Evolutionary conservation across 371 early-diverging fungal species (phyloP).

Genomic region (Mortierella sp.): DNA sequence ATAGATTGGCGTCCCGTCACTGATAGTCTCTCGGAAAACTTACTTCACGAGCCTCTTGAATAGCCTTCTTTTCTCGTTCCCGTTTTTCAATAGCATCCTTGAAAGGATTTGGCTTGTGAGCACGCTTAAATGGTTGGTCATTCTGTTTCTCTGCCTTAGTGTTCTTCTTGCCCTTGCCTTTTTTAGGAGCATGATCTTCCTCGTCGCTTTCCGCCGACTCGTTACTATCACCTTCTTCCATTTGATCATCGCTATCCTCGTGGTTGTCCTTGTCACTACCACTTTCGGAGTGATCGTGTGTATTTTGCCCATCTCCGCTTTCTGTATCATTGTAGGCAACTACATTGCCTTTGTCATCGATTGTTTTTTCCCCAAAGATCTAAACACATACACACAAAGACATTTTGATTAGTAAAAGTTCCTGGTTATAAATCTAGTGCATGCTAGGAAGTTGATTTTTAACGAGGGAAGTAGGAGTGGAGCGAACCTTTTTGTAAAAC

Average conservation of each 20-base stretch:
- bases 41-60: constrained; percentile 56
- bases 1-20: too few relatives aligned
- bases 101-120: constrained; percentile 70
- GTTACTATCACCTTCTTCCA: constrained; percentile 24
- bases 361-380: constrained; percentile 71
- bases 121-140: constrained; percentile 41
- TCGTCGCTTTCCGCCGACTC: constrained; percentile 6
- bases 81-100: constrained; percentile 62
- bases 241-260: constrained; percentile 56
- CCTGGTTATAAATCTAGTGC: too few relatives aligned
- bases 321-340: constrained; percentile 53
- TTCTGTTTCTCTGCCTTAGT: constrained; percentile 39
- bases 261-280: constrained; percentile 39
- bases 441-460: too few relatives aligned
- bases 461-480: too few relatives aligned
- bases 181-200: constrained; percentile 19
- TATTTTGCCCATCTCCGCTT: constrained; percentile 21
- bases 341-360: constrained; percentile 68
- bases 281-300: constrained; percentile 4
- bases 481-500: constrained; percentile 53
- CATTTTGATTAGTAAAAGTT: too few relatives aligned
- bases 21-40: background rate
- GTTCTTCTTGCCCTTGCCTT: constrained; percentile 20
- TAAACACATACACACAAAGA: constrained; percentile 17
- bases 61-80: constrained; percentile 57